Evolutionary conservation across 73 alveolate genomes (phyloP).

Genomic region (Paramecium sonneborni): DNA sequence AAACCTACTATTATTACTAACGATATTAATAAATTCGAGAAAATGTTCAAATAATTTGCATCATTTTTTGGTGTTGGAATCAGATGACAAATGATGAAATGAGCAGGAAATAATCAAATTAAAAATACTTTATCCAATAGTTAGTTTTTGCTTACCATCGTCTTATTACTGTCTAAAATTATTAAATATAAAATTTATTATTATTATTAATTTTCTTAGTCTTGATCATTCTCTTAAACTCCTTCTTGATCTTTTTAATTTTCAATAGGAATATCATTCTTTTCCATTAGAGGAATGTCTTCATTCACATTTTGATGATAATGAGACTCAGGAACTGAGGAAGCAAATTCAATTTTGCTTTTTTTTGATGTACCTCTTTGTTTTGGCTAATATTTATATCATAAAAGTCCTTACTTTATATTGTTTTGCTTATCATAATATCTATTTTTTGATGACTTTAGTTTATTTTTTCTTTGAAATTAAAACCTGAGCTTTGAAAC

Average conservation of each 20-base stretch:
- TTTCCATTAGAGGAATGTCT: background rate
- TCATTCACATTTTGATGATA: background rate
- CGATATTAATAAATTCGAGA: background rate
- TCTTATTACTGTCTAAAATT: background rate
- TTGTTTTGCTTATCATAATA: too few species aligned
- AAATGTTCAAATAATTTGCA: background rate
- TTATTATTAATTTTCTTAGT: background rate
- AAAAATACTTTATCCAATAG: background rate
- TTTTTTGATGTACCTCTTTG: background rate
- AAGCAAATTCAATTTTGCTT: background rate
- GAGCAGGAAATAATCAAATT: conserved; percentile 7
- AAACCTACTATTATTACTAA: background rate
- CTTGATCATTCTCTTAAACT: background rate
- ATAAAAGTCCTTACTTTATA: background rate
- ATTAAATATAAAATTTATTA: background rate
- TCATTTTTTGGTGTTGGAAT: conserved; percentile 13
- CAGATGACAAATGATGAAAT: background rate
- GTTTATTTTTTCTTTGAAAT: too few species aligned
- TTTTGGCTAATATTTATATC: background rate
- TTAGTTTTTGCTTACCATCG: background rate
- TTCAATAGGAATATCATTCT: background rate
- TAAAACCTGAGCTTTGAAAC: too few species aligned
- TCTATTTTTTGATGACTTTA: too few species aligned
- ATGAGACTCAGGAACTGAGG: background rate
- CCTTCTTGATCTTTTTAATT: background rate